Evolutionary conservation across 2,329 filamentous ascomycete species (phyloP).

Genomic region (Septoria petroselini): DNA sequence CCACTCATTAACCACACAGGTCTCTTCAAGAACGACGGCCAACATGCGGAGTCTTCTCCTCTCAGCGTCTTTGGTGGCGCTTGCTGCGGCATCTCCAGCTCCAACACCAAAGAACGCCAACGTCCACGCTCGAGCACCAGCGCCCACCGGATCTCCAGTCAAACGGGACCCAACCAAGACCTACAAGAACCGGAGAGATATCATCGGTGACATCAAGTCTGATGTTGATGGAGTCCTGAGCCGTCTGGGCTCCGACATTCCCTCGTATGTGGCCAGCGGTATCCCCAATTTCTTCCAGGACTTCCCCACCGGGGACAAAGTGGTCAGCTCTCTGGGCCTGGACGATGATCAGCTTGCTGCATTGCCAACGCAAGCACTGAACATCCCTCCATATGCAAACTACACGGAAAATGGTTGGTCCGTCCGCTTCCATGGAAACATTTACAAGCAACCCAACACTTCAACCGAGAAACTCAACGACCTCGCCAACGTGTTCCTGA

Average conservation of each 20-base stretch:
- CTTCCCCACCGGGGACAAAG: slow-evolving; percentile 58
- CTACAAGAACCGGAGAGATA: slow-evolving; percentile 46
- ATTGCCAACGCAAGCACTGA: slow-evolving; percentile 66
- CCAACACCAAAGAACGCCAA: slow-evolving; percentile 21
- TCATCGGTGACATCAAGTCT: slow-evolving; percentile 51
- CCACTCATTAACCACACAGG: too few species aligned
- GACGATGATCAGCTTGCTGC: slow-evolving; percentile 58
- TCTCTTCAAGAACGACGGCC: neutral
- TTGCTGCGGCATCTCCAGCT: slow-evolving; percentile 29
- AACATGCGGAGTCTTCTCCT: slow-evolving; percentile 27
- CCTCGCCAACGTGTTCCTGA: slow-evolving; percentile 67
- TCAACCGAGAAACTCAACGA: slow-evolving; percentile 62
- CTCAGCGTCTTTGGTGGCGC: slow-evolving; percentile 30
- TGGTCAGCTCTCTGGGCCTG: slow-evolving; percentile 61
- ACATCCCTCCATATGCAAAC: slow-evolving; percentile 66
- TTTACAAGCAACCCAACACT: slow-evolving; percentile 75
- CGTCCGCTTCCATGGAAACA: slow-evolving; percentile 71
- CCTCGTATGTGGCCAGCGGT: slow-evolving; percentile 59
- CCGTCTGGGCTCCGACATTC: slow-evolving; percentile 54
- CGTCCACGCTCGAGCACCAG: slow-evolving; percentile 39
- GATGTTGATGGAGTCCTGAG: slow-evolving; percentile 43
- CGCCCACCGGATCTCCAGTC: slow-evolving; percentile 50
- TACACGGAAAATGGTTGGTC: slow-evolving; percentile 78
- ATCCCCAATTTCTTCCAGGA: slow-evolving; percentile 66
- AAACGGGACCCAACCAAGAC: slow-evolving; percentile 44